A percentile compares a stretch with the other conserved stretches of the same genome.
Conservation (phyloP, 75 land plant species). For the Pinus albicaulis region DNA sequence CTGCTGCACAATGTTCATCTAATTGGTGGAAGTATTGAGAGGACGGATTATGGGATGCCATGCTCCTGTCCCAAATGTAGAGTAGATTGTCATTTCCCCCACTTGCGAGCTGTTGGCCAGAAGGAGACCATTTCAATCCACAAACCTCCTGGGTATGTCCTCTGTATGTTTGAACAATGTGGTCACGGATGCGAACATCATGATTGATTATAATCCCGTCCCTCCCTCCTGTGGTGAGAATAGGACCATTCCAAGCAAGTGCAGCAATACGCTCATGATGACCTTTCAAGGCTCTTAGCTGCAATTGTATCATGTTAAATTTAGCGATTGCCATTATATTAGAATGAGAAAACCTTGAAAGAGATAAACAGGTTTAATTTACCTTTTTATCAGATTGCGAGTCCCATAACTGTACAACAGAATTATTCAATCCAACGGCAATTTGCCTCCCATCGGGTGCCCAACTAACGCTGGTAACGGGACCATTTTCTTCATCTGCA, state of each 20-base stretch:
- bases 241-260: conserved; percentile 82
- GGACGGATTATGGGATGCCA: conserved; percentile 20
- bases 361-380: background rate
- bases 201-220: conserved; percentile 76
- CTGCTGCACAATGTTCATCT: conserved; percentile 46
- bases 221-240: conserved; percentile 70
- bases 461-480: conserved; percentile 72
- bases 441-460: conserved; percentile 64
- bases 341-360: background rate
- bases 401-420: conserved; percentile 73
- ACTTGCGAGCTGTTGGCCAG: conserved; percentile 55
- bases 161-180: conserved; percentile 29
- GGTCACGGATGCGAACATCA: conserved; percentile 39
- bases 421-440: conserved; percentile 56
- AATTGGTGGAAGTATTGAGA: conserved; percentile 42
- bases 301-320: conserved; percentile 18
- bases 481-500: conserved; percentile 62
- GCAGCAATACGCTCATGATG: conserved; percentile 71
- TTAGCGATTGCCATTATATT: conserved; percentile 17
- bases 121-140: conserved; percentile 60
- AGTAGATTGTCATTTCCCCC: conserved; percentile 59
- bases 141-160: conserved; percentile 61
- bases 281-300: conserved; percentile 57
- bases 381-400: conserved; percentile 37
- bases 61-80: conserved; percentile 41